Evolutionary conservation across 768 basidiomycete species (phyloP), one percentile per base, ranked within the genome.

Genomic region (Lentinus brumalis): DNA sequence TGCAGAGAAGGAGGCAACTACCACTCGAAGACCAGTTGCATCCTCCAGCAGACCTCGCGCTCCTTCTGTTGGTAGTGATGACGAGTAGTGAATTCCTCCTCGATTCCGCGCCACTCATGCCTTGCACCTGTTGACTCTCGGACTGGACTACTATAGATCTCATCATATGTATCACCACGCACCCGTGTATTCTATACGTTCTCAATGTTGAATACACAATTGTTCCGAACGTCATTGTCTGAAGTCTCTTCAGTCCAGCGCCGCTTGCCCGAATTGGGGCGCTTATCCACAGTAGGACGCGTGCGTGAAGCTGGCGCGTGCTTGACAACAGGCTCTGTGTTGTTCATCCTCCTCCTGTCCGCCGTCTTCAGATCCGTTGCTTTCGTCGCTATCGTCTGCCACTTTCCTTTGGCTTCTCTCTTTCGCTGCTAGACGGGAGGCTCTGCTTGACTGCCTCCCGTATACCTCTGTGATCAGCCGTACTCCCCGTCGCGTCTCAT

Each of bases 1-100:
- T 9, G 91, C 91, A 38, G 88, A 92, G 71, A 82, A 78, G 60
- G 85, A 88, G 51, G 83, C 83, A 16, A 79, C 80, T 4, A 69
- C 77, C 29, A 71, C 77, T 38, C 83, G 85, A 41, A 83, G 86
- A 45, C 80, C 84, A 3, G 76, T 73, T 39, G 81, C 79, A 30
- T 80, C 86, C 3, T 91, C 90, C 0, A 81, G 80, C 52, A 73
- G 80, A 67, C 66, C 71, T 18, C 75, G 74, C 0, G 72, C 70
- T 4, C 68, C 72, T 5, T 75, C 77, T 15, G 71, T 75, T 38
- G 81, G 74, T 49, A 81, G 81, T 59, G 80, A 82, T 76, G 87
- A 70, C 75, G 86, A 77, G 70, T 86, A 68, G 79, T 26, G 47
- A 52, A 14, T 21, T 15, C 8, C 39, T 31, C 11, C 26, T 26